Base-by-base conservation (phyloP, 768 basidiomycete species). In the Calocybe cyanea region DNA sequence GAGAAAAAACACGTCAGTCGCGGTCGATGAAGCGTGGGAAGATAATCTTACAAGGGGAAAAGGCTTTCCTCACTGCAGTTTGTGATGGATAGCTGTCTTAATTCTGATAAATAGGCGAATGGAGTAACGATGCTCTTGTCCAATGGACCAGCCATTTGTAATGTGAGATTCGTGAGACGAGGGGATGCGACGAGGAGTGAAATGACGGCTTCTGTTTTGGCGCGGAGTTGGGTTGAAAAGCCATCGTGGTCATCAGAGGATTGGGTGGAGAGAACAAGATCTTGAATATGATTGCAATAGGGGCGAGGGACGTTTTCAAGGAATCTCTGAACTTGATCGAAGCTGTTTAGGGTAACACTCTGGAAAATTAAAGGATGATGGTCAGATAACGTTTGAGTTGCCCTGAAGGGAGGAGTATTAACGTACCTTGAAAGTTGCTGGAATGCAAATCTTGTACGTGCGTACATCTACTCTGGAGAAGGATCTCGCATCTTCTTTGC, bases 341-440 rank as follows among this genome's bases (percentile, higher is more conserved):
- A 64, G 50, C 61, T 66, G 41, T 67, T 57, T 50, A 87, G 65
- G 46, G 70, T 68, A 45, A 86, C 76, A 55, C 64, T 63, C 76
- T 81, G 35, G 5, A 35, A 57, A 53, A 32, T 2, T n/a, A 21
- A 48, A 40, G 43, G 28, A 34, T 49, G 25, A 58, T 17, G 49
- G 52, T 46, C 50, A 41, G 45, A 39, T 41, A 34, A 36, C 41
- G 49, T 46, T 48, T 44, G 48, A 44, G 17, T 8, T 23, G 13
- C 14, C n/a, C n/a, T n/a, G n/a, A n/a, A n/a, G n/a, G 15, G 39
- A 23, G 23, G 28, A 3, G 23, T 15, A 48, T 31, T 24, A 10
- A 68, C 71, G 34, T 45, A 82, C 81, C 60, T 73, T 76, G 66
- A 85, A 87, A 34, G 76, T 66, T 3, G 74, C 62, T 8, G 84